These are phyloP conservation scores for Schizopora paradoxa DNA, from an alignment of 1,284 basidiomycete species.

Conservation along the genomic window DNA sequence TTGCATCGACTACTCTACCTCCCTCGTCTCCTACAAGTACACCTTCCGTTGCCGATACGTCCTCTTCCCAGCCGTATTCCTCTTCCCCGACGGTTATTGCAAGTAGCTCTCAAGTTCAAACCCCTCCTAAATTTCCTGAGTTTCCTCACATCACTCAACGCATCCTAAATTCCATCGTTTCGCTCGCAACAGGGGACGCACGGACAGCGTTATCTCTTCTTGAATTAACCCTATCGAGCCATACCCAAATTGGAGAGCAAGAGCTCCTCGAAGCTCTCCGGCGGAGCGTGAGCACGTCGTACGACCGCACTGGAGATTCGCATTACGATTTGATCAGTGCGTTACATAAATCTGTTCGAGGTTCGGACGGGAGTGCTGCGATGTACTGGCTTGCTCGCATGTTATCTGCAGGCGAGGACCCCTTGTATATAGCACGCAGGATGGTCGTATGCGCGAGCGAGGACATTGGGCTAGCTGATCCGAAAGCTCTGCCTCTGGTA, in stretches of 20 bases:
- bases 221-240: slow-evolving; percentile 51
- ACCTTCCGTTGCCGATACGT: slow-evolving; percentile 20
- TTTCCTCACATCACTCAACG: slow-evolving; percentile 44
- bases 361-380: slow-evolving; percentile 74
- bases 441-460: slow-evolving; percentile 84
- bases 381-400: slow-evolving; percentile 88
- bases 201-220: slow-evolving; percentile 64
- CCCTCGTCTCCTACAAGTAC: not conserved
- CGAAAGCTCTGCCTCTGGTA: slow-evolving; percentile 66
- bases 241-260: slow-evolving; percentile 35
- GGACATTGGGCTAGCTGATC: slow-evolving; percentile 79
- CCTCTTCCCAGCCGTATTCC: slow-evolving; percentile 19
- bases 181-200: slow-evolving; percentile 63
- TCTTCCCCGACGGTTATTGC: slow-evolving; percentile 9
- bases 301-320: slow-evolving; percentile 72
- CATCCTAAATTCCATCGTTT: slow-evolving; percentile 46
- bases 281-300: slow-evolving; percentile 53
- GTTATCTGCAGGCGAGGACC: slow-evolving; percentile 84
- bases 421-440: slow-evolving; percentile 77
- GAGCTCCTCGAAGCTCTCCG: slow-evolving; percentile 45
- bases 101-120: no score
- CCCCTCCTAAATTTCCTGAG: slow-evolving; percentile 23
- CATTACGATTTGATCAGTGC: slow-evolving; percentile 88
- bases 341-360: slow-evolving; percentile 82
- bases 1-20: slow-evolving; percentile 21